phyloP scores from a whole-genome alignment of 345 rosid species.

The Sonneratia caseolaris region DNA sequence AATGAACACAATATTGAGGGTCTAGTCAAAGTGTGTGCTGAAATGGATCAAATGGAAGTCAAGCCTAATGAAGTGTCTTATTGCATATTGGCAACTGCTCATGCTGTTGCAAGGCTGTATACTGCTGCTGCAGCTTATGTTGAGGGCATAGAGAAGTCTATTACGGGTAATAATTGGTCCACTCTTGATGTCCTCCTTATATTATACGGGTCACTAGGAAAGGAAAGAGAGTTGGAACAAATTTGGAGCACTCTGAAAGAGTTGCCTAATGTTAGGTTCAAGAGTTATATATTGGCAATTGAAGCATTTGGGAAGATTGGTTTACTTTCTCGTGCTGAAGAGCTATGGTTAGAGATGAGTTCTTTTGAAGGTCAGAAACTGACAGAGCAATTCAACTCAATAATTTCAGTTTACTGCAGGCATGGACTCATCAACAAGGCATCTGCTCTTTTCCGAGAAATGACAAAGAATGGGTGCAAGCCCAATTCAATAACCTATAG shows the following conservation, averaged over 20 bases:
- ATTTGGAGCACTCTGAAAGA: slow-evolving; percentile 49
- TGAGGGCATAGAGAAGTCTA: slow-evolving; percentile 61
- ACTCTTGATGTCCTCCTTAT: slow-evolving; percentile 73
- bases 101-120: slow-evolving; percentile 57
- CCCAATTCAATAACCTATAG: slow-evolving; percentile 75
- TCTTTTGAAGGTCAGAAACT: slow-evolving; percentile 38
- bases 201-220: slow-evolving; percentile 57
- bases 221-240: slow-evolving; percentile 52
- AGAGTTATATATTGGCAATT: slow-evolving; percentile 58
- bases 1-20: slow-evolving; percentile 71
- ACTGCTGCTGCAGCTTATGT: slow-evolving; percentile 68
- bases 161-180: slow-evolving; percentile 74
- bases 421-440: slow-evolving; percentile 55
- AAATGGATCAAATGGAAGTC: slow-evolving; percentile 51
- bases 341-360: slow-evolving; percentile 76
- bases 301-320: slow-evolving; percentile 73
- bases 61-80: slow-evolving; percentile 77
- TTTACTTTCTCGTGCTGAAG: slow-evolving; percentile 53
- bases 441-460: slow-evolving; percentile 49
- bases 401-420: slow-evolving; percentile 63
- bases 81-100: slow-evolving; percentile 16
- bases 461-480: slow-evolving; percentile 40
- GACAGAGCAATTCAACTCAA: slow-evolving; percentile 69
- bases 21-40: slow-evolving; percentile 42
- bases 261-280: slow-evolving; percentile 46